Evolutionary conservation across 2,329 filamentous ascomycete genomes (phyloP).

Genomic region (Penicillium sp.): DNA sequence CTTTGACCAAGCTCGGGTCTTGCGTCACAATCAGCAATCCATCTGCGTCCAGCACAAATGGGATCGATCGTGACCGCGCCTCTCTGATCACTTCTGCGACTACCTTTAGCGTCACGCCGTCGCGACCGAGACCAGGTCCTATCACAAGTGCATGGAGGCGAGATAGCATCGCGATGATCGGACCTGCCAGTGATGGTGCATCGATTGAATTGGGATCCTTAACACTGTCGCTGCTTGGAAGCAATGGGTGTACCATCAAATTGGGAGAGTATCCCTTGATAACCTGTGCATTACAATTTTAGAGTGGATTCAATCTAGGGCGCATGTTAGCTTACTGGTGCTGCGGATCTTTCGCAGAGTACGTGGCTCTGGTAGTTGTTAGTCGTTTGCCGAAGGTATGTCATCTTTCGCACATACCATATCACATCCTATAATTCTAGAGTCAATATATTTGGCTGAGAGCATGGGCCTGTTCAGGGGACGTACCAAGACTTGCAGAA

Average conservation of each 20-base stretch:
- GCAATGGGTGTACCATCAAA: slow-evolving; percentile 95
- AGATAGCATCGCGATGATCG: slow-evolving; percentile 75
- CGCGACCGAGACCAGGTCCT: slow-evolving; percentile 86
- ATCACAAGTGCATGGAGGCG: slow-evolving; percentile 91
- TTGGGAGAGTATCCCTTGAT: slow-evolving; percentile 99
- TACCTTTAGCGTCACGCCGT: slow-evolving; percentile 84
- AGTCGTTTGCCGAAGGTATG: slow-evolving; percentile 4
- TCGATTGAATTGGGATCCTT: slow-evolving; percentile 50
- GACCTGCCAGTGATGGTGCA: slow-evolving; percentile 60
- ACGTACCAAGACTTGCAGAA: slow-evolving; percentile 73
- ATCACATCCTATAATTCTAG: slow-evolving; percentile 57
- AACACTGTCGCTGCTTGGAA: slow-evolving; percentile 69
- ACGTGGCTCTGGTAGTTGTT: slow-evolving; percentile 63
- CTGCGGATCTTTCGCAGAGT: slow-evolving; percentile 88
- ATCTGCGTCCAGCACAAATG: slow-evolving; percentile 89
- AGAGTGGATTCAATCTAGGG: neutral
- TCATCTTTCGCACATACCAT: slow-evolving; percentile 60
- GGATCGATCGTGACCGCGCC: slow-evolving; percentile 67
- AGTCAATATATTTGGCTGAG: neutral
- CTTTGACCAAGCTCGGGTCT: slow-evolving; percentile 71
- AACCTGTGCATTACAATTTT: slow-evolving; percentile 49
- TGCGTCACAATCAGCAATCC: slow-evolving; percentile 75
- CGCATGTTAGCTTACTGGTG: slow-evolving; percentile 43
- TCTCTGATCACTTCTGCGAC: slow-evolving; percentile 75
- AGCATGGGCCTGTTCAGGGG: neutral